Evolutionary conservation across 2,329 filamentous ascomycete genomes (phyloP).

Genomic region (Zarea fungicola): DNA sequence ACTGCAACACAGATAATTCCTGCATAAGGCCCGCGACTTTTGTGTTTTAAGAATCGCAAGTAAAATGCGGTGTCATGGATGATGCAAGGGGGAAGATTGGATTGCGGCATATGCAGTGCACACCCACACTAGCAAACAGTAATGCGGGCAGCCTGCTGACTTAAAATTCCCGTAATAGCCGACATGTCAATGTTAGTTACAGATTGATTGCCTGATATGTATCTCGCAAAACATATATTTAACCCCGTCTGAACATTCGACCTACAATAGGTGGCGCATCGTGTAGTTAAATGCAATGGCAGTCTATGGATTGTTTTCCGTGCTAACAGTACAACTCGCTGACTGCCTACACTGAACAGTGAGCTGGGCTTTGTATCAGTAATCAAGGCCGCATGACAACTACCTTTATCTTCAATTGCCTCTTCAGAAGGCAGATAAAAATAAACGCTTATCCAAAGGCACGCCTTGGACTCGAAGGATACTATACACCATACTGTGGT

Average conservation of each 20-base stretch:
- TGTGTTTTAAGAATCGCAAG: background rate
- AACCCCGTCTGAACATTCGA: no score
- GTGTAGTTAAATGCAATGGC: no score
- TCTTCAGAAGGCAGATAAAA: background rate
- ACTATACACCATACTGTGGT: conserved; percentile 3
- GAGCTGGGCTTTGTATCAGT: no score
- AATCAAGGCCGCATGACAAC: background rate
- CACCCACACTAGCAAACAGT: background rate
- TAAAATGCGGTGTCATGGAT: background rate
- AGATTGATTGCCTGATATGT: background rate
- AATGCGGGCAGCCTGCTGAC: background rate
- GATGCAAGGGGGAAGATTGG: background rate
- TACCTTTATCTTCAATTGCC: no score
- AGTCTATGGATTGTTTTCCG: no score
- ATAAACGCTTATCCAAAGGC: background rate
- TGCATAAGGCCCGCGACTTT: background rate
- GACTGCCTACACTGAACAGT: background rate
- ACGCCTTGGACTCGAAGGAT: background rate
- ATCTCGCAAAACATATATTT: background rate
- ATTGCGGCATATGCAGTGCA: conserved; percentile 1
- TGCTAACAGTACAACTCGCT: no score
- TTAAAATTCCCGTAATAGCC: no score
- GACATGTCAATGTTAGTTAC: background rate
- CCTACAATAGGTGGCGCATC: no score
- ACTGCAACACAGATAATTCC: background rate